These are phyloP conservation scores for Stenocarpella maydis DNA, from an alignment of 2,329 filamentous ascomycete species.

Conservation along the genomic window DNA sequence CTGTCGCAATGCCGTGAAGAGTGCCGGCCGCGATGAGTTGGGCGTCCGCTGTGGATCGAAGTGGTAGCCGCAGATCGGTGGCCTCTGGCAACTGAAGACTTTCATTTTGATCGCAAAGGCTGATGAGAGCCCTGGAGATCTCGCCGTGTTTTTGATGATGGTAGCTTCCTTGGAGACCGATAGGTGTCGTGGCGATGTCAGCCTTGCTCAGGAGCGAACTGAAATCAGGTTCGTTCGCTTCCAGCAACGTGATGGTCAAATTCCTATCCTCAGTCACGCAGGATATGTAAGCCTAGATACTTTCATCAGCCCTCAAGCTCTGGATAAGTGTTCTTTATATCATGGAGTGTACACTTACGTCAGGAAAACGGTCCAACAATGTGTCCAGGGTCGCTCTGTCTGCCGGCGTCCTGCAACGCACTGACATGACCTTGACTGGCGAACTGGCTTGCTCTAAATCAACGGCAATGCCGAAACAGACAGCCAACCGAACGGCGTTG, in stretches of 20 bases:
- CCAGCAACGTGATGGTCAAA: constrained; percentile 28
- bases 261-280: constrained; percentile 29
- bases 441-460: constrained; percentile 24
- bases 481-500: constrained; percentile 27
- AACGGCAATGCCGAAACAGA: constrained; percentile 29
- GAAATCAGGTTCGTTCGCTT: constrained; percentile 11
- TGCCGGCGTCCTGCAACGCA: constrained; percentile 22
- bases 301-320: not conserved
- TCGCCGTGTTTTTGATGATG: constrained; percentile 23
- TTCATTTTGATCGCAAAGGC: not conserved
- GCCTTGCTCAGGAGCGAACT: constrained; percentile 3
- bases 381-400: constrained; percentile 28
- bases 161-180: constrained; percentile 28
- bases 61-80: constrained; percentile 18
- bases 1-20: constrained; percentile 31
- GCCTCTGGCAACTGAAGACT: constrained; percentile 27
- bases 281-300: constrained; percentile 32
- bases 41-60: constrained; percentile 33
- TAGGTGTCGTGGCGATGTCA: constrained; percentile 18
- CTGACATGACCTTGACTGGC: constrained; percentile 11
- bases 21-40: constrained; percentile 4
- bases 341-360: constrained; percentile 21
- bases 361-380: constrained; percentile 9
- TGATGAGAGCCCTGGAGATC: not conserved
- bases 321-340: not conserved